Base-by-base conservation (phyloP, 2,329 filamentous ascomycete genomes). In the Fusarium bactridioides region DNA sequence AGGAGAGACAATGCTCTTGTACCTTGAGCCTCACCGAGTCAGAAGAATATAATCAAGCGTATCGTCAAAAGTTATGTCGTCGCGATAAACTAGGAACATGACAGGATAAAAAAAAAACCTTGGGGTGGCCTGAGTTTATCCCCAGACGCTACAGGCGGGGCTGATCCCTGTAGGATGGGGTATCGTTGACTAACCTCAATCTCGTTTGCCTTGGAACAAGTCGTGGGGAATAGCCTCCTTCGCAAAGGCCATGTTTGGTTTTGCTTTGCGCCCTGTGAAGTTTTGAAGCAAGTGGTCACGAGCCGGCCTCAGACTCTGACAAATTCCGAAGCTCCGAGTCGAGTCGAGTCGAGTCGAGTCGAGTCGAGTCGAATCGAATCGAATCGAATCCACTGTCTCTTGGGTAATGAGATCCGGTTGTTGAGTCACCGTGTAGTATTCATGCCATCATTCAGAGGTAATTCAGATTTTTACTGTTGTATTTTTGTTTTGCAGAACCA, bases 111-210 rank as follows among this genome's bases (percentile, higher is more conserved):
- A 61, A 44, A 44, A 71, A 72, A 70, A 54, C 38, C 41, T 70
- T 31, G 61, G 70, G 56, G 56, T 70, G 65, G 65, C 56, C 59
- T 72, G 70, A 73, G 69, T 72, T 67, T 72, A 72, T 73, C 69
- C 65, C 65, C 69, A 64, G 61, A 64, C 47, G 47, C 65, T 45
- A 69, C 48, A 21, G 31, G 67, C 54, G 58, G 59, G 54, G 33
- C 61, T 35, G 10, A 55, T 33, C 67, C 54, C 50, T 61, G 67
- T 38, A 61, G 48, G 43, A 64, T 51, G 64, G 64, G 60, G 69
- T 58, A 64, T 69, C 65, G 48, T 73, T 72, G 70, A 72, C 70
- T 72, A 72, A 72, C 69, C 54, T 72, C 70, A 72, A 72, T 72
- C 70, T 72, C 70, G 70, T 73, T 70, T 72, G 70, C 70, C 70